These are phyloP conservation scores for Ogataea zsoltii DNA, from an alignment of 805 yeast genomes.

Conservation along the genomic window DNA sequence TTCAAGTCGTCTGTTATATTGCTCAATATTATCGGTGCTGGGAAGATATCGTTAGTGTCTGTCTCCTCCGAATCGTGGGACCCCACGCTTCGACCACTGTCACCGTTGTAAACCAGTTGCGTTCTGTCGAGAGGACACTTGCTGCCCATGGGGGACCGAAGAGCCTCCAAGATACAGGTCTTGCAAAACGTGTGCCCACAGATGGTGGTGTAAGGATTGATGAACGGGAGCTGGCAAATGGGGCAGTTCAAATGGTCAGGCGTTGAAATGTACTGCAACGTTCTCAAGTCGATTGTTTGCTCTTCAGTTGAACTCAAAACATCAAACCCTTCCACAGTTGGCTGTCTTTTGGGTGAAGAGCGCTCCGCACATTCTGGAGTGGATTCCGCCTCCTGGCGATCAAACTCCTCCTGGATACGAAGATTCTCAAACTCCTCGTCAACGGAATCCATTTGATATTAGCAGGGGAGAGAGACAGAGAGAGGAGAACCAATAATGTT, in stretches of 20 bases:
- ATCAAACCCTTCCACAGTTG: constrained; percentile 13
- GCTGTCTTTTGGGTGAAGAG: neutral
- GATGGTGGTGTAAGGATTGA: constrained; percentile 58
- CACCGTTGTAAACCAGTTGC: constrained; percentile 34
- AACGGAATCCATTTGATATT: constrained; percentile 2
- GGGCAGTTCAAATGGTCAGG: constrained; percentile 50
- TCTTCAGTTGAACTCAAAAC: constrained; percentile 9
- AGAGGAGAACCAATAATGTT: neutral
- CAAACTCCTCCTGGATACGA: constrained; percentile 6
- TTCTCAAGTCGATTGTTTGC: constrained; percentile 25
- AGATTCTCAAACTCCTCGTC: constrained; percentile 3
- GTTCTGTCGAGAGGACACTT: constrained; percentile 66
- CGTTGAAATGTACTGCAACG: constrained; percentile 25
- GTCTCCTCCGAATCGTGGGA: constrained; percentile 12
- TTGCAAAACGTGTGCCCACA: constrained; percentile 73
- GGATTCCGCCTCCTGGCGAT: constrained; percentile 3
- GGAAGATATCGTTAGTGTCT: constrained; percentile 35
- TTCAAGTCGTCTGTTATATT: constrained; percentile 61
- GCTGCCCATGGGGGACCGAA: constrained; percentile 38
- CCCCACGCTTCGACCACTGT: neutral
- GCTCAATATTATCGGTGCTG: constrained; percentile 59
- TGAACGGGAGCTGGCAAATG: constrained; percentile 65
- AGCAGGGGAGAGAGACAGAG: neutral
- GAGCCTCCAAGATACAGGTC: constrained; percentile 50
- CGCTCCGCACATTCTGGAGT: neutral